Conservation (phyloP, 1,139 yeast species). For the Protomyces lactucae-debilis region DNA sequence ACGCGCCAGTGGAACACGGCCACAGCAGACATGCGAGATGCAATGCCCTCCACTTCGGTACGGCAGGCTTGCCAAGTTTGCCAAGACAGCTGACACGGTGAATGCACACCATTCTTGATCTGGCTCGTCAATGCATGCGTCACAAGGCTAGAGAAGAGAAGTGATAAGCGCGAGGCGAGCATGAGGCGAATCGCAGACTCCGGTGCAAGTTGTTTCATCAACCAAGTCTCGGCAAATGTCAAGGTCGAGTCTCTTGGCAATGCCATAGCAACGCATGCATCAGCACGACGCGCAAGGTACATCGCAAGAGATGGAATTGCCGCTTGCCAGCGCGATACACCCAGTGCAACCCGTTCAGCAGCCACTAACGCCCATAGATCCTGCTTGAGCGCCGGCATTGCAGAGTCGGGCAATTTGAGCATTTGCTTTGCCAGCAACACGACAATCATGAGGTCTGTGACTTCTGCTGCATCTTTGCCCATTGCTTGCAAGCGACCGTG, state of each 20-base stretch:
- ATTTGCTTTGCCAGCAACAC: constrained; percentile 7
- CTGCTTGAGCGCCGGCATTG: background rate
- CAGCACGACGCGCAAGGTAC: constrained; percentile 4
- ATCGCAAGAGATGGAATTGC: constrained; percentile 13
- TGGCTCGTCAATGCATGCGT: background rate
- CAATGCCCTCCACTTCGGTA: constrained; percentile 1
- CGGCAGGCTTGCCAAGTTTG: background rate
- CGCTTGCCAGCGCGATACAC: background rate
- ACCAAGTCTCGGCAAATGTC: constrained; percentile 9
- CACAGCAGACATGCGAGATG: constrained; percentile 8
- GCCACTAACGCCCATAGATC: constrained; percentile 10
- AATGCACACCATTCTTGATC: background rate
- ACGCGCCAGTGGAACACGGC: constrained; percentile 18
- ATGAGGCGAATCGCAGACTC: constrained; percentile 2
- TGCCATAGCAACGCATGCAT: background rate
- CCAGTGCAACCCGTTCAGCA: background rate
- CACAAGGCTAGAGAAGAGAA: background rate
- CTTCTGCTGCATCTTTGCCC: constrained; percentile 10
- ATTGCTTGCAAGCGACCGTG: constrained; percentile 8
- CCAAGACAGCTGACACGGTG: background rate
- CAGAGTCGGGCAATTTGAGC: background rate
- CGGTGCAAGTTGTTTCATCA: background rate
- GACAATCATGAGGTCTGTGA: background rate
- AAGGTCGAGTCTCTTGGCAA: background rate
- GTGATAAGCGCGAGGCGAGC: constrained; percentile 6